Base-by-base conservation (phyloP, 2,329 filamentous ascomycete species). In the Penicillium sp. region DNA sequence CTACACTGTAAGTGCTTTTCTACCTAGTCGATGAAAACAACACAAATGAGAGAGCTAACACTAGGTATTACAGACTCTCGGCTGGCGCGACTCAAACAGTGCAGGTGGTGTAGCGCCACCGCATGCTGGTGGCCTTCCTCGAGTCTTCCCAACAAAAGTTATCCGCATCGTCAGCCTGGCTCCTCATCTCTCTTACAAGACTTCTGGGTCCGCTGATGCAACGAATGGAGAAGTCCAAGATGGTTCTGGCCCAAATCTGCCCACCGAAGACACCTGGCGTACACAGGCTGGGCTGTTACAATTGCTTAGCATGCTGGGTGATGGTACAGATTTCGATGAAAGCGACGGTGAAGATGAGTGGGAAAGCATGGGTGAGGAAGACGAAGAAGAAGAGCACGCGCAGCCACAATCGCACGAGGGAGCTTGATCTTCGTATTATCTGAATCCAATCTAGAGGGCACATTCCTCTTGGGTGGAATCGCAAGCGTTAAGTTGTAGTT, bases 131-230 rank as follows among this genome's bases (percentile, higher is more conserved):
- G 65, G 61, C 11, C 59, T 61, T 23, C 55, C 65, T 14, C 68
- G 71, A 7, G 68, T 74, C 23, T 72, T 75, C 47, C 68, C 72
- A 1, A 74, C 71, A 11, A 76, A 76, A 57, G 62, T 69, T 1
- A 74, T 77, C n/a, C 71, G 74, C 1, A 64, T 75, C 19, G 41
- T 77, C 38, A 73, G 66, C 53, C 53, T 77, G 18, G 69, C 72
- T 1, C 74, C 74, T 39, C 58, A 64, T 7, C 50, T 67, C 7
- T 51, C 56, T 10, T 16, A 44, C 5, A 46, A 51, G 39, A 29
- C 47, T 14, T 23, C 53, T 7, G 42, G n/a, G 3, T 47, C 56
- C 10, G 32, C n/a, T n/a, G n/a, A n/a, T n/a, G n/a, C 40, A 1
- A 42, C 26, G 9, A 32, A 34, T 13, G 30, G 13, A 5, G 56